Base-by-base conservation (phyloP, 164 flowering plant genomes). In the Cinnamomum micranthum region DNA sequence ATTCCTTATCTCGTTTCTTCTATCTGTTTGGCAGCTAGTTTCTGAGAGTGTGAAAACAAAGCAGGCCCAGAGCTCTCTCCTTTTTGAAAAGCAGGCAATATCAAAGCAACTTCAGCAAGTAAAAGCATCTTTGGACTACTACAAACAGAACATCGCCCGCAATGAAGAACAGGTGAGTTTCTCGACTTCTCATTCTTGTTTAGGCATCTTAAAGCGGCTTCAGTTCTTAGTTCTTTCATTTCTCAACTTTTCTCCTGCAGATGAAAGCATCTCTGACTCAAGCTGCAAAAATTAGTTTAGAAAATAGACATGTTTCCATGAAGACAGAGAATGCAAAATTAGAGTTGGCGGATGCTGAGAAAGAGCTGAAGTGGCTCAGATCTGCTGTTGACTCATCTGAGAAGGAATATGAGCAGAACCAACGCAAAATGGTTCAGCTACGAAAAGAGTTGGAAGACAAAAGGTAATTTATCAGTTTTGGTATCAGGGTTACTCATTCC, bases 1-100 rank as follows among this genome's bases (percentile, higher is more conserved):
- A 9, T 68, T 70, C 51, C 71, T 68, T 71, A 50, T 24, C 60
- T 75, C 82, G 63, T 52, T 64, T 23, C 65, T 25, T 52, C 71
- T 27, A 67, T 22, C 65, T 68, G 72, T 78, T 12, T 55, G 82
- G 76, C 85, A 95, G 98, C 85, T 95, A 76, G 98, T 95, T 63
- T 95, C 98, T 60, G 98, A 93, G 81, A 93, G 97, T 84, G 98
- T 93, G 73, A 92, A 91, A 86, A 80, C 89, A 76, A 93, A 90
- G 80, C 97, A 93, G 69, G 86, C 88, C 50, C 91, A 91, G 51
- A 87, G 76, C 74, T 50, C 71, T 77, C 84, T 93, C 47, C 80
- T 86, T 19, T 81, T 88, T 72, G 99, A 95, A 83, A 95, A 95
- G 81, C 92, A 91, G 68, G 83, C 84, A 3, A 71, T 91, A 65